Conservation (phyloP, 2,329 filamentous ascomycete species). For the Pseudocercospora crystallina region DNA sequence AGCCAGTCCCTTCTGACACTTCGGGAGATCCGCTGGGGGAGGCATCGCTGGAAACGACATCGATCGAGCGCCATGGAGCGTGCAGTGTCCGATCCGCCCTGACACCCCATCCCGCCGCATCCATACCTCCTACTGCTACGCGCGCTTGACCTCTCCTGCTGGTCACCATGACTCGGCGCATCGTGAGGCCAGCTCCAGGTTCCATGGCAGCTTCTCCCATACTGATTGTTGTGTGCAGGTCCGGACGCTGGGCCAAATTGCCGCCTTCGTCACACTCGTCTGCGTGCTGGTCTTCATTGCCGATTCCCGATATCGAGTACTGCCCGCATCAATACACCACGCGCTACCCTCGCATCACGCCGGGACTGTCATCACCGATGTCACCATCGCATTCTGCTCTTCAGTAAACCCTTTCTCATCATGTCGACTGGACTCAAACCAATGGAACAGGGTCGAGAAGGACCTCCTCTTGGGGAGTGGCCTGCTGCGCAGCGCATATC, state of each 20-base stretch:
- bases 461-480: constrained; percentile 77
- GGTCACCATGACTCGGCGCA: constrained; percentile 23
- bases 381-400: constrained; percentile 75
- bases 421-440: constrained; percentile 63
- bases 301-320: constrained; percentile 83
- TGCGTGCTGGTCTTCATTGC: constrained; percentile 75
- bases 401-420: constrained; percentile 58
- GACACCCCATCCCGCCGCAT: too few relatives aligned
- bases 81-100: too few relatives aligned
- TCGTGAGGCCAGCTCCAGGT: constrained; percentile 15
- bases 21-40: too few relatives aligned
- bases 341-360: constrained; percentile 84
- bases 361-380: constrained; percentile 81
- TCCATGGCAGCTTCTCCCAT: not conserved
- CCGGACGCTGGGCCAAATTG: constrained; percentile 75
- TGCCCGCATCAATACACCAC: constrained; percentile 81
- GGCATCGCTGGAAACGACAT: too few relatives aligned
- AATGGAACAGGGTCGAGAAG: constrained; percentile 86
- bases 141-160: too few relatives aligned
- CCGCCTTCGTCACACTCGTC: constrained; percentile 60
- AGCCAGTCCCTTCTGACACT: too few relatives aligned
- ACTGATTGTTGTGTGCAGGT: constrained; percentile 38
- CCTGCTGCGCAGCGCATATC: constrained; percentile 74
- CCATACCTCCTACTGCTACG: too few relatives aligned
- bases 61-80: too few relatives aligned